A percentile compares a stretch with the other conserved stretches of the same genome.
These are phyloP conservation scores for Ambrosiella xylebori DNA, from an alignment of 2,329 filamentous ascomycete genomes.

Conservation along the genomic window DNA sequence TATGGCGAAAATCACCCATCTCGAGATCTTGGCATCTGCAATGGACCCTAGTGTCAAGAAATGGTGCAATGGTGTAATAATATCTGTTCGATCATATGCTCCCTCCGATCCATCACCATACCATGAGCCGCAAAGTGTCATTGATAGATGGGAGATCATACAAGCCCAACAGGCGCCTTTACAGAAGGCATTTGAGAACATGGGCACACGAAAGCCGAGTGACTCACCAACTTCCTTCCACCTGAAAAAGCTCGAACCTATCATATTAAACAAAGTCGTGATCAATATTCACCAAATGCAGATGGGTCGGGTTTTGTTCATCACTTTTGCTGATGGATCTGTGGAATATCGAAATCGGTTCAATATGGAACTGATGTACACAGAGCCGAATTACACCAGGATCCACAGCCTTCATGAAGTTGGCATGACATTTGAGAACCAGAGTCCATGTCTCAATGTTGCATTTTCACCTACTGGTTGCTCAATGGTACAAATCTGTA, in stretches of 20 bases:
- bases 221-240: slow-evolving; percentile 17
- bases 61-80: slow-evolving; percentile 18
- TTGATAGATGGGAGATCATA: slow-evolving; percentile 71
- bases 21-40: slow-evolving; percentile 55
- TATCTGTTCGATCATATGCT: slow-evolving; percentile 12
- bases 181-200: slow-evolving; percentile 61
- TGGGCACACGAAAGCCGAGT: slow-evolving; percentile 42
- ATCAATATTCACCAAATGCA: slow-evolving; percentile 51
- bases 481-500: slow-evolving; percentile 39
- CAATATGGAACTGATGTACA: slow-evolving; percentile 51
- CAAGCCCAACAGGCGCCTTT: slow-evolving; percentile 46
- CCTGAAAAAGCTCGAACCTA: slow-evolving; percentile 49
- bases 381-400: slow-evolving; percentile 43
- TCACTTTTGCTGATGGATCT: slow-evolving; percentile 64
- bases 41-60: slow-evolving; percentile 38
- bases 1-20: slow-evolving; percentile 50
- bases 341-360: slow-evolving; percentile 64
- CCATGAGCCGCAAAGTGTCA: slow-evolving; percentile 51
- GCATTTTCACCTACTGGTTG: slow-evolving; percentile 43
- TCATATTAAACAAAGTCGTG: slow-evolving; percentile 48
- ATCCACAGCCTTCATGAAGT: slow-evolving; percentile 58
- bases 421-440: slow-evolving; percentile 55
- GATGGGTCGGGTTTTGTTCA: slow-evolving; percentile 52
- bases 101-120: slow-evolving; percentile 28
- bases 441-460: slow-evolving; percentile 37